Base-by-base conservation (phyloP, 331 rosid genomes). In the Quercus tomentella region DNA sequence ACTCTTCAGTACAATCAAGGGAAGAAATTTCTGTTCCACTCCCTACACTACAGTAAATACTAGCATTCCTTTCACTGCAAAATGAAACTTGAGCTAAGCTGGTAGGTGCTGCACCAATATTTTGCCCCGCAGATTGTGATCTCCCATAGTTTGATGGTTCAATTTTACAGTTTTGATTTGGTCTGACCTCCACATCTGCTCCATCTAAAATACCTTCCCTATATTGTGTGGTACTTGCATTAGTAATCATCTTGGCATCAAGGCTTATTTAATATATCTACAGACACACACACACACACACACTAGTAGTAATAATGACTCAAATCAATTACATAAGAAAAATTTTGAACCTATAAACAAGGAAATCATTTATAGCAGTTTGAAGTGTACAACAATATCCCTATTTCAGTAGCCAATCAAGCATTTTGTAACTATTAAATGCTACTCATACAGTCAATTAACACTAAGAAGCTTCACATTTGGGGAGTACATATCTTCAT, bases 21-120 rank as follows among this genome's bases (percentile, higher is more conserved):
- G 91, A 90, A 82, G 89, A 77, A 80, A 65, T 66, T 28, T 82
- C 66, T 25, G 33, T 61, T 22, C 51, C 20, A 67, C 77, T 86
- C 28, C 83, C 77, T 52, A 79, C 71, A 41, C 61, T 28, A 77
- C 77, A 82, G 70, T 57, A 80, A 61, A 61, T 25, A 70, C 56
- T 84, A n/a, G 56, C 23, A 18, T 91, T 86, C 52, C 88, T 84
- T 76, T 62, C 89, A 82, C 90, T 73, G 75, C 79, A 84, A 75
- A 84, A 55, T 7, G 88, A 54, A 58, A 77, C 82, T 60, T 72
- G 85, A 74, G 31, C 87, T 76, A 84, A 81, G 81, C 65, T 80
- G 5, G 83, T 73, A 54, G 76, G 81, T 82, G 75, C 74, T 5
- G 18, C 22, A 35, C 72, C 51, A 54, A 7, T 85, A 49, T 49